Base-by-base conservation (phyloP, 108 stramenopile species). In the Nannochloropsis salina region DNA sequence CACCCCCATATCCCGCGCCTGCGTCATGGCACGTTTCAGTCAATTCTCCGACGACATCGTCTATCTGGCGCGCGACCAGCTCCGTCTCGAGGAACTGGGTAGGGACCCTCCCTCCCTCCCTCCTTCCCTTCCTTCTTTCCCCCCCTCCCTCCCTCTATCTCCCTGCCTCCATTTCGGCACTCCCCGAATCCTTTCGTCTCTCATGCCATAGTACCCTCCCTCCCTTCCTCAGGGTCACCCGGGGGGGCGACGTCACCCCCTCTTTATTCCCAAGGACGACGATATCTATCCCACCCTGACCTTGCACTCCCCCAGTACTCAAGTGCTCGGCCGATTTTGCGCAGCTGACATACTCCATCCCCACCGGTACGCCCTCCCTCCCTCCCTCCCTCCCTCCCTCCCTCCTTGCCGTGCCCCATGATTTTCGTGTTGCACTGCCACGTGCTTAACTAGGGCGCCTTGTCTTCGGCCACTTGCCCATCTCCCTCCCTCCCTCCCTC, bases 261-360 rank as follows among this genome's bases (percentile, higher is more conserved):
- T 51, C 47, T 80, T 93, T 31, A 93, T 95, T 43, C 96, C 96
- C 15, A 93, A 91, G 61, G 94, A 93, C 83, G 94, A 95, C 90
- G 97, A 97, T 81, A 81, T 97, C 31, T 97, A 94, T 80, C 95
- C 97, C 44, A 97, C 97, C 9, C 90, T 96, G 12, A 96, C 97
- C 3, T 88, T 97, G 15, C 96, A 96, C 83, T 95, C 94, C 84
- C 90, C 95, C 15, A 91, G 88, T 84, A 95, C 96, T 41, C 89
- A 94, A 47, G 95, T 96, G 80, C 90, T 96, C 94, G 93, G 95
- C 84, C 92, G 94, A 61, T 96, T 96, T 79, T 95, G 93, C 85
- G 91, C 95, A 9, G 94, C 94, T 47, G 97, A 98, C 91, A 86
- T 98, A 22, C 82, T 95, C 9, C 93, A 93, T 15, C 92, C 94